These are phyloP conservation scores for Nectriaceae sp. DNA, from an alignment of 2,329 filamentous ascomycete genomes.

Conservation along the genomic window DNA sequence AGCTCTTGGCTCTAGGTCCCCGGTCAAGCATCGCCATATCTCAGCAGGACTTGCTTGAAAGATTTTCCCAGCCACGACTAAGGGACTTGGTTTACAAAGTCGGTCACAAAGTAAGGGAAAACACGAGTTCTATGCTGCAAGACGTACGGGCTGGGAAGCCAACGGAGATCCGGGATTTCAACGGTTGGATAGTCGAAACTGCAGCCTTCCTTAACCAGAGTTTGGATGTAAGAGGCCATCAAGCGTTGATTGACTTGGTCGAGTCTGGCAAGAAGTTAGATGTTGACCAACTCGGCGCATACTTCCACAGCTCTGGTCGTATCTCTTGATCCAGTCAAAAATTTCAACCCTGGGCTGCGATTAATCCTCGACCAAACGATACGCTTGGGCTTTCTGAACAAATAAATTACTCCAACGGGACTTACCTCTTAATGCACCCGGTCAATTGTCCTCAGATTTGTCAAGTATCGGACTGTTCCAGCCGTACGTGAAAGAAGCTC, in stretches of 20 bases:
- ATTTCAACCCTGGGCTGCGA: too few species aligned
- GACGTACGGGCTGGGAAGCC: slow-evolving; percentile 52
- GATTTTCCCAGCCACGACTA: slow-evolving; percentile 47
- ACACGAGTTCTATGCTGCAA: slow-evolving; percentile 65
- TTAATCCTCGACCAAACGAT: too few species aligned
- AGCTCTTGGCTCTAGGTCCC: neutral
- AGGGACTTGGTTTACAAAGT: slow-evolving; percentile 48
- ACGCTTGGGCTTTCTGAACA: too few species aligned
- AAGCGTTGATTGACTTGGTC: slow-evolving; percentile 45
- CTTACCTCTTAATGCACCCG: too few species aligned
- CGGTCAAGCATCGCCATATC: slow-evolving; percentile 18
- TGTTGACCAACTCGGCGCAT: slow-evolving; percentile 35
- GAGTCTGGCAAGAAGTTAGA: slow-evolving; percentile 36
- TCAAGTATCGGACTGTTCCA: too few species aligned
- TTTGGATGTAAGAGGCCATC: slow-evolving; percentile 40
- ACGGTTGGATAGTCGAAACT: slow-evolving; percentile 58
- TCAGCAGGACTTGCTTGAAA: slow-evolving; percentile 27
- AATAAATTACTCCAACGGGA: too few species aligned
- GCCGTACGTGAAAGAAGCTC: too few species aligned
- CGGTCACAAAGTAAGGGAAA: slow-evolving; percentile 50
- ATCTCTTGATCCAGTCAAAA: too few species aligned
- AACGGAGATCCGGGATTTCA: slow-evolving; percentile 61
- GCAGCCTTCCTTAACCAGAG: slow-evolving; percentile 39
- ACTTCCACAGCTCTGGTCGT: slow-evolving; percentile 24
- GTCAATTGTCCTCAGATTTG: too few species aligned